These are phyloP conservation scores for Calonectria honghensis DNA, from an alignment of 2,329 filamentous ascomycete genomes.

Conservation along the genomic window DNA sequence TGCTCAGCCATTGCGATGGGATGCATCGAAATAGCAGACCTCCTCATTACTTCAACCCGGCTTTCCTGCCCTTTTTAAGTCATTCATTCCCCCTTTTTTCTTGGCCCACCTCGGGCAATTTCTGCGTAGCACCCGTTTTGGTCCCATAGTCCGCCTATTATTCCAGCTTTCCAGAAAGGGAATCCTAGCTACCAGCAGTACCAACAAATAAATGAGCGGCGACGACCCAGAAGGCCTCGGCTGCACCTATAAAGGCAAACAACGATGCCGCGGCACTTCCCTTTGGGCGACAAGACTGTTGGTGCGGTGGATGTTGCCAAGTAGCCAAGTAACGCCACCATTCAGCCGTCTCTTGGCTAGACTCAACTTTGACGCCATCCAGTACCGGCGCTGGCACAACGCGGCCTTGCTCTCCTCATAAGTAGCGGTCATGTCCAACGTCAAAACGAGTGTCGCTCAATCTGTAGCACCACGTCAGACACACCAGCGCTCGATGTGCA, in stretches of 20 bases:
- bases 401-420: neutral
- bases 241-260: neutral
- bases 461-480: slow-evolving; percentile 34
- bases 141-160: slow-evolving; percentile 10
- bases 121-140: slow-evolving; percentile 4
- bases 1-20: slow-evolving; percentile 18
- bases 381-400: slow-evolving; percentile 4
- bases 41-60: slow-evolving; percentile 32
- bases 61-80: neutral
- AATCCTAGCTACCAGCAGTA: slow-evolving; percentile 26
- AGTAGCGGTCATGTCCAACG: neutral
- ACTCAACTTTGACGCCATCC: slow-evolving; percentile 20
- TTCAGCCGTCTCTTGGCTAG: slow-evolving; percentile 15
- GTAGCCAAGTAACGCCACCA: slow-evolving; percentile 37
- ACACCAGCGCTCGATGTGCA: slow-evolving; percentile 65
- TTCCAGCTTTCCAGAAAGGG: slow-evolving; percentile 10
- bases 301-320: slow-evolving; percentile 24
- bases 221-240: slow-evolving; percentile 1
- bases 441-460: neutral
- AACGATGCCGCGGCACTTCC: slow-evolving; percentile 28
- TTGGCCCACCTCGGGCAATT: neutral
- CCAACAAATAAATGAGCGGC: slow-evolving; percentile 19
- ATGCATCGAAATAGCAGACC: slow-evolving; percentile 7
- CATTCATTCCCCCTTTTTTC: neutral
- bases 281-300: neutral